phyloP scores from a whole-genome alignment of 129 eudicot species.

The Gnaphalium uliginosum region DNA sequence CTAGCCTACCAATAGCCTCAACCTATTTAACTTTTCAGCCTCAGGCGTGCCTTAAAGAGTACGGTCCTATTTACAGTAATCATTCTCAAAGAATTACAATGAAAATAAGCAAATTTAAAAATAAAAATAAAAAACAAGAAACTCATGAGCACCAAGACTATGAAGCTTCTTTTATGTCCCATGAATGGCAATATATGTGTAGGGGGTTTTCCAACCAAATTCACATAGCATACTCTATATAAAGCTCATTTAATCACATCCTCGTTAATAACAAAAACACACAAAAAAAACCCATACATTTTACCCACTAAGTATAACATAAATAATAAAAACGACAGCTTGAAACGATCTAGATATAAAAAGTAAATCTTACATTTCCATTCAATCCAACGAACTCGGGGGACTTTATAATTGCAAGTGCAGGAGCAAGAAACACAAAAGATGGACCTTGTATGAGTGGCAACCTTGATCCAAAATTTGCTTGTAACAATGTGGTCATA shows the following conservation, averaged over 20 bases:
- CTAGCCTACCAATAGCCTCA: conserved; percentile 25
- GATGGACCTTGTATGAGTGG: conserved; percentile 97
- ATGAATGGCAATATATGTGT: neutral
- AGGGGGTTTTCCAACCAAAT: neutral
- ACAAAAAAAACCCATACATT: neutral
- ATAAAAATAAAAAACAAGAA: neutral
- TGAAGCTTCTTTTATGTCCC: neutral
- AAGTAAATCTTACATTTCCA: conserved; percentile 67
- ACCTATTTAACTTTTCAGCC: conserved; percentile 15
- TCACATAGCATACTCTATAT: neutral
- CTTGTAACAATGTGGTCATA: conserved; percentile 83
- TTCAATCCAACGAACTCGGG: conserved; percentile 76
- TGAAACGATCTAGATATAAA: conserved; percentile 2
- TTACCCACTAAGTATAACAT: neutral
- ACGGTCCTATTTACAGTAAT: neutral
- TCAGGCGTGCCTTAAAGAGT: neutral
- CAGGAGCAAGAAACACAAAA: conserved; percentile 94
- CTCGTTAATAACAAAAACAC: neutral
- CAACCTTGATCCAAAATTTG: conserved; percentile 81
- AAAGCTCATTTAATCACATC: neutral
- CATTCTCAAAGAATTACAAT: conserved; percentile 1
- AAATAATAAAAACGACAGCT: neutral
- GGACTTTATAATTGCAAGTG: conserved; percentile 87
- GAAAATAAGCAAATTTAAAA: neutral
- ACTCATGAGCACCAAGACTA: neutral